Percentiles rank a stretch among this genome's conserved stretches.
Conservation (phyloP, 2,329 filamentous ascomycete species). For the Penicillium sp. region DNA sequence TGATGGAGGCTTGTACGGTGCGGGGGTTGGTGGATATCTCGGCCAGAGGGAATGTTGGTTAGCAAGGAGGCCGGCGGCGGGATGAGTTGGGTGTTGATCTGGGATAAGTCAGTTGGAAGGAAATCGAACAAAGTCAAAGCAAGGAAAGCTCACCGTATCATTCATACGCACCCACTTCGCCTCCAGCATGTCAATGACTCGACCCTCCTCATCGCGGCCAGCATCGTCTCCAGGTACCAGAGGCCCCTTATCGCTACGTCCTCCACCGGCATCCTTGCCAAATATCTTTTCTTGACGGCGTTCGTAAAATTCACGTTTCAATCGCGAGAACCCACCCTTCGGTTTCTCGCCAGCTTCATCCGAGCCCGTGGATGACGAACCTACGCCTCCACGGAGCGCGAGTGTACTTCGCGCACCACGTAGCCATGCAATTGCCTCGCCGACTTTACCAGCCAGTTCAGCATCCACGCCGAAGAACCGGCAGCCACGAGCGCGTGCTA, state of each 20-base stretch:
- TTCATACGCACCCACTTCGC: slow-evolving; percentile 90
- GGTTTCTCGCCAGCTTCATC: slow-evolving; percentile 2
- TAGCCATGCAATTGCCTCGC: slow-evolving; percentile 82
- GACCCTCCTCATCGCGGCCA: slow-evolving; percentile 74
- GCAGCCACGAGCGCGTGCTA: slow-evolving; percentile 76
- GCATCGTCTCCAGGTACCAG: slow-evolving; percentile 63
- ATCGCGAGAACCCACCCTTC: slow-evolving; percentile 41
- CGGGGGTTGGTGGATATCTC: slow-evolving; percentile 71
- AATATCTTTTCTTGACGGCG: slow-evolving; percentile 73
- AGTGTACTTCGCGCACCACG: slow-evolving; percentile 70
- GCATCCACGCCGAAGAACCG: slow-evolving; percentile 88
- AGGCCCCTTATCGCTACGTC: slow-evolving; percentile 27
- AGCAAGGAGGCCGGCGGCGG: slow-evolving; percentile 67
- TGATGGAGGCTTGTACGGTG: slow-evolving; percentile 60
- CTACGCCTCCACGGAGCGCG: slow-evolving; percentile 51
- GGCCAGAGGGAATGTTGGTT: slow-evolving; percentile 75
- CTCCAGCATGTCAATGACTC: slow-evolving; percentile 81
- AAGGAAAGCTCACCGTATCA: slow-evolving; percentile 63
- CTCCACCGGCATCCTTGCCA: slow-evolving; percentile 55
- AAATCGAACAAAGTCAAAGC: not conserved
- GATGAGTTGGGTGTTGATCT: slow-evolving; percentile 76
- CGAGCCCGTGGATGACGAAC: slow-evolving; percentile 1
- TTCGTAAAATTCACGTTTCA: slow-evolving; percentile 71
- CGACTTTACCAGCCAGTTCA: slow-evolving; percentile 73
- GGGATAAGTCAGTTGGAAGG: slow-evolving; percentile 1